These are phyloP conservation scores for Pisolithus orientalis DNA, from an alignment of 768 basidiomycete species.

Conservation along the genomic window DNA sequence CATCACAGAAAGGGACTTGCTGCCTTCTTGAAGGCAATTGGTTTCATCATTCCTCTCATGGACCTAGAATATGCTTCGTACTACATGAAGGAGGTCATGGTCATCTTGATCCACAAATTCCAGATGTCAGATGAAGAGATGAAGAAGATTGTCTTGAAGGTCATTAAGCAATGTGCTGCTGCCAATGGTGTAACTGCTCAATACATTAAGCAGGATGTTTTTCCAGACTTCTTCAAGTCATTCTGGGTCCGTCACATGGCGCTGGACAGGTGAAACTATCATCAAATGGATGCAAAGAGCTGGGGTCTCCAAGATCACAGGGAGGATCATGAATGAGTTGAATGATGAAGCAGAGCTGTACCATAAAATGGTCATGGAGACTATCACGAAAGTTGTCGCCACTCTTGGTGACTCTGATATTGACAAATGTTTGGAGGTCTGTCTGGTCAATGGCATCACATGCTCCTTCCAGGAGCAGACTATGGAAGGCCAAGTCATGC, in stretches of 20 bases:
- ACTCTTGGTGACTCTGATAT: constrained; percentile 96
- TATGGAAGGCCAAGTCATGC: constrained; percentile 95
- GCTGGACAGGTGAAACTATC: constrained; percentile 90
- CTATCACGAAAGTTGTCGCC: constrained; percentile 93
- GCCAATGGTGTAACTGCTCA: constrained; percentile 95
- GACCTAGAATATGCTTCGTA: constrained; percentile 62
- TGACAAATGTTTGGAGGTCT: constrained; percentile 90
- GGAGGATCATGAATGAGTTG: constrained; percentile 61
- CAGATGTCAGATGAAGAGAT: constrained; percentile 99
- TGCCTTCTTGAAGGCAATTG: too few species aligned
- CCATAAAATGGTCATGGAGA: constrained; percentile 99
- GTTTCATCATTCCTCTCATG: too few species aligned
- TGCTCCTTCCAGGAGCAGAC: constrained; percentile 99
- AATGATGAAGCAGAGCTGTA: constrained; percentile 68
- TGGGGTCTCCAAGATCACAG: constrained; percentile 93
- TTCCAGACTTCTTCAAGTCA: constrained; percentile 98
- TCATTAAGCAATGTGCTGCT: constrained; percentile 97
- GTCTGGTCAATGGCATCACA: constrained; percentile 96
- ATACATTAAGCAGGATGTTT: constrained; percentile 96
- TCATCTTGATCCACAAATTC: constrained; percentile 86
- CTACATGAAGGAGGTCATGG: too few species aligned
- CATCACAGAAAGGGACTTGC: too few species aligned
- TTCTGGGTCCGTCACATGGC: constrained; percentile 99
- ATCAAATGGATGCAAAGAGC: constrained; percentile 94
- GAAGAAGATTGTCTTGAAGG: constrained; percentile 99